Base-by-base conservation (phyloP, 164 flowering plant genomes). In the Kalanchoe fedtschenkoi region DNA sequence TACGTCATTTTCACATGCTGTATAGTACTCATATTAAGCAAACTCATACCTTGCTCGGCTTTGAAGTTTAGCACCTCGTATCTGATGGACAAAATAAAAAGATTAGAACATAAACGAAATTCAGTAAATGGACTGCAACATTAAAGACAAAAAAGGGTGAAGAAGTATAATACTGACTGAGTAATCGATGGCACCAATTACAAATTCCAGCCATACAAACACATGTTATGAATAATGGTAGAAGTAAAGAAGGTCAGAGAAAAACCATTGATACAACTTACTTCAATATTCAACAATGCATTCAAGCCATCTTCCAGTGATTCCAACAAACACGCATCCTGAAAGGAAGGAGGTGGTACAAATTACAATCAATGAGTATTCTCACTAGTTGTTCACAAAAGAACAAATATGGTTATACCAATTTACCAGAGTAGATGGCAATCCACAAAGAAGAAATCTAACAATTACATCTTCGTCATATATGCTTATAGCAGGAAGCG, bases 381-480 rank as follows among this genome's bases (percentile, higher is more conserved):
- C 32, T 3, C 15, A 24, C 32, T 51, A 32, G 10, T 24, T 51
- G 13, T 51, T 51, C 29, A 51, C 32, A 51, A 26, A 51, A 0
- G 9, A 10, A 51, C 24, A 47, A 13, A 51, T 11, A 26, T 51
- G 17, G 32, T 51, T 11, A 26, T 51, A 24, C 32, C 30, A 51
- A 17, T 26, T 11, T 51, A 95, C 99, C 89, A 76, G 68, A 15
- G 79, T 64, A 69, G 83, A 78, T 42, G 86, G 79, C 41, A 66
- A 62, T 54, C 99, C 99, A 73, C 99, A 95, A 37, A 91, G 73
- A 74, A 95, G 96, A 83, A 91, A 87, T 66, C 92, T 83, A 79
- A 84, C 58, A 66, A 6, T 83, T 62, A 91, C 85, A 62, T 87
- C 96, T 68, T 95, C 96, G 66, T 95, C 96, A 75, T 87, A 79